Percentiles rank a stretch among this genome's conserved stretches.
These are phyloP conservation scores for Jasminum sambac DNA, from an alignment of 257 asterid species.

Conservation along the genomic window DNA sequence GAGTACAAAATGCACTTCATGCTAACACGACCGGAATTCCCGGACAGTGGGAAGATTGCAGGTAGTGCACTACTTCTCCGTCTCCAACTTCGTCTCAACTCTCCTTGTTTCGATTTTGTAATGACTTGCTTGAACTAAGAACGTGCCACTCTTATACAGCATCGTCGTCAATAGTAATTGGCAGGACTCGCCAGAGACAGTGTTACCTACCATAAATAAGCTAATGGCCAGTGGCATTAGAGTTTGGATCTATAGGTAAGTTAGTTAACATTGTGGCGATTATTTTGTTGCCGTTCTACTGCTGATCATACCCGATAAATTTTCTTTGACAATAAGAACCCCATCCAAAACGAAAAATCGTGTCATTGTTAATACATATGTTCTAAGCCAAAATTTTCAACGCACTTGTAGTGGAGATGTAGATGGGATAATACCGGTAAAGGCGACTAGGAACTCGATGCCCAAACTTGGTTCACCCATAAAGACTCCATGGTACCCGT, in stretches of 20 bases:
- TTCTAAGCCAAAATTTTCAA: background rate
- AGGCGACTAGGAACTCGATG: constrained; percentile 44
- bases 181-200: constrained; percentile 35
- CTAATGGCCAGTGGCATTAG: constrained; percentile 42
- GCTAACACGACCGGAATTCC: constrained; percentile 39
- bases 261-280: background rate
- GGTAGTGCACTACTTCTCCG: constrained; percentile 22
- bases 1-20: constrained; percentile 48
- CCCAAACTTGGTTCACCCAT: constrained; percentile 31
- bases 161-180: constrained; percentile 5
- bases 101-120: background rate
- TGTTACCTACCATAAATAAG: constrained; percentile 39
- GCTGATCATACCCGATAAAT: too few species aligned
- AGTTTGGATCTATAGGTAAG: constrained; percentile 53
- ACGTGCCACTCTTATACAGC: constrained; percentile 13
- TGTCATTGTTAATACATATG: background rate
- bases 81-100: background rate
- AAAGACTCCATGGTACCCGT: constrained; percentile 45
- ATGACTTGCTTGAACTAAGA: background rate
- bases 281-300: background rate
- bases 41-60: constrained; percentile 40
- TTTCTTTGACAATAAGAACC: background rate
- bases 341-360: background rate
- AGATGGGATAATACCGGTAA: constrained; percentile 39
- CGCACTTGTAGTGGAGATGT: constrained; percentile 38